These are phyloP conservation scores for Quercus robur DNA, from an alignment of 306 rosid species.

Conservation along the genomic window DNA sequence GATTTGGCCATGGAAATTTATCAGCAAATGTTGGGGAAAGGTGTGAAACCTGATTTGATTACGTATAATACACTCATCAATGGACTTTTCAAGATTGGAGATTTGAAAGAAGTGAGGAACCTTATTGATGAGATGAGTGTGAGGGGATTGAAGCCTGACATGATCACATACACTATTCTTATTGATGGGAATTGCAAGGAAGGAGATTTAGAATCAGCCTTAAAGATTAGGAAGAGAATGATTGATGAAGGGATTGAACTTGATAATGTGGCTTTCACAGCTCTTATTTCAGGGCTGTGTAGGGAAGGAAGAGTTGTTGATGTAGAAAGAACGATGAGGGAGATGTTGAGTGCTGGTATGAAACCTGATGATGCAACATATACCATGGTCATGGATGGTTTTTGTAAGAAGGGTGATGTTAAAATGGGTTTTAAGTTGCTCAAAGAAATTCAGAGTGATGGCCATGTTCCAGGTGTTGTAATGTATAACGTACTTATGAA, in stretches of 20 bases:
- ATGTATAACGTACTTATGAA: constrained; percentile 87
- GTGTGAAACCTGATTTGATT: constrained; percentile 66
- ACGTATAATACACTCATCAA: constrained; percentile 61
- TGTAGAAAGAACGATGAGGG: constrained; percentile 55
- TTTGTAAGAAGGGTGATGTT: constrained; percentile 71
- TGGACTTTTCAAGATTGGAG: constrained; percentile 73
- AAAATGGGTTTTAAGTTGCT: constrained; percentile 69
- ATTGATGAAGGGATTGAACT: constrained; percentile 47
- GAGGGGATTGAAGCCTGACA: constrained; percentile 60
- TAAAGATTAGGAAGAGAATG: constrained; percentile 56
- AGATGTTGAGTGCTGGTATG: constrained; percentile 63
- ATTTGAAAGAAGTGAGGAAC: constrained; percentile 58
- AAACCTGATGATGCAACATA: constrained; percentile 69
- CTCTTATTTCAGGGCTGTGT: constrained; percentile 65
- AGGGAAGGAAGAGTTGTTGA: constrained; percentile 59
- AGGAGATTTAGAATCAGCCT: constrained; percentile 59
- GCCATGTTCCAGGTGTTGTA: constrained; percentile 59
- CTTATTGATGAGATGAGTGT: constrained; percentile 53
- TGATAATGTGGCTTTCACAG: constrained; percentile 70
- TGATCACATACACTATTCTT: constrained; percentile 68
- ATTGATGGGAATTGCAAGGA: constrained; percentile 82
- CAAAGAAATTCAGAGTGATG: constrained; percentile 65
- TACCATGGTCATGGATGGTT: constrained; percentile 70
- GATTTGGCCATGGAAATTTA: constrained; percentile 57
- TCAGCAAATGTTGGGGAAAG: constrained; percentile 51